phyloP scores from a whole-genome alignment of 768 basidiomycete genomes.

The Holtermannia corniformis region DNA sequence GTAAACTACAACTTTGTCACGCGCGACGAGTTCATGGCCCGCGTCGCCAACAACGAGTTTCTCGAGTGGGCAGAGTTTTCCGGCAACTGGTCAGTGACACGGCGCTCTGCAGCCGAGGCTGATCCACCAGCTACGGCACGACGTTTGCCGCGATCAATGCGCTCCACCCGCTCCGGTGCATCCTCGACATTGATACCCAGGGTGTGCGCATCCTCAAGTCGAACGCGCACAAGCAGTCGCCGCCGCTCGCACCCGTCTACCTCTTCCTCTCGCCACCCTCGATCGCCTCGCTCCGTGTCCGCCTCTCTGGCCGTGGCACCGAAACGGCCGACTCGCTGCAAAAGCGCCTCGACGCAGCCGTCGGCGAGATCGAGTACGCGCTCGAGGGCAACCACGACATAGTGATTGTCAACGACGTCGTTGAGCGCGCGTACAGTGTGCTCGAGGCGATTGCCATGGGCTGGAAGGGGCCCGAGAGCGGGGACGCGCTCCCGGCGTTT shows the following conservation, averaged over 20 bases:
- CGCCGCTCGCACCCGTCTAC: conserved; percentile 67
- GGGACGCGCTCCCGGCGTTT: conserved; percentile 57
- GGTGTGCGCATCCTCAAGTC: conserved; percentile 82
- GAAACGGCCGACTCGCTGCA: conserved; percentile 64
- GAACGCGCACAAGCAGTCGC: conserved; percentile 46
- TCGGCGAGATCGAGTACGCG: conserved; percentile 75
- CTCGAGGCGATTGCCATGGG: conserved; percentile 71
- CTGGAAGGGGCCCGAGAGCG: conserved; percentile 55
- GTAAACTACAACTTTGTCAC: conserved; percentile 79
- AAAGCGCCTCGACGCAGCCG: conserved; percentile 66
- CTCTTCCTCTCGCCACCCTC: conserved; percentile 87
- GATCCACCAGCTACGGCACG: conserved; percentile 62
- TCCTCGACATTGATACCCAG: conserved; percentile 95
- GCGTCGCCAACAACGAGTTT: conserved; percentile 65
- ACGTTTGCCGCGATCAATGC: conserved; percentile 64
- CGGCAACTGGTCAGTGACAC: conserved; percentile 51
- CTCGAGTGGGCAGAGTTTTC: conserved; percentile 93
- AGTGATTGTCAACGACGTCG: conserved; percentile 81
- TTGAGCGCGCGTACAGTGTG: conserved; percentile 69
- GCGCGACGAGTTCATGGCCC: conserved; percentile 57
- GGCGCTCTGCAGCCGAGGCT: neutral
- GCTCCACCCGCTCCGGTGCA: conserved; percentile 70
- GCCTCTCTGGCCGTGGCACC: conserved; percentile 72
- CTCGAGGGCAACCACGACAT: conserved; percentile 67
- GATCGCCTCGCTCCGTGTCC: conserved; percentile 56